Evolutionary conservation across 2,329 filamentous ascomycete genomes (phyloP), one percentile per base, ranked within the genome.

Genomic region (Colletotrichum trifolii): DNA sequence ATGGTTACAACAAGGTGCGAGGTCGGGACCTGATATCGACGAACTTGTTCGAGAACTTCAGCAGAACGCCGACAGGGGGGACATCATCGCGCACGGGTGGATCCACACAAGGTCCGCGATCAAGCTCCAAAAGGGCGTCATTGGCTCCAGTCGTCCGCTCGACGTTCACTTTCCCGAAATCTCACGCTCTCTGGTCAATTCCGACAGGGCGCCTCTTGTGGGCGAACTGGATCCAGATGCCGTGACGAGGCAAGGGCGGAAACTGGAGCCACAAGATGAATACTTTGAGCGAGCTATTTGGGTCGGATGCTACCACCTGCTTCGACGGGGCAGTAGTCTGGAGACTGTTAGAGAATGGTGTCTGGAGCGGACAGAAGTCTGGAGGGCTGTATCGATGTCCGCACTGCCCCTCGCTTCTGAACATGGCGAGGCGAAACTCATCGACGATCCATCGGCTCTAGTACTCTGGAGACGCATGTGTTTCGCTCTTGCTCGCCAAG

Each of bases 151-250:
- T 15, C 60, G 66, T 10, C 65, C 61, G 8, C 78, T 93, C 25
- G 89, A 92, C 62, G 88, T 88, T 2, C 82, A 85, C 67, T 85
- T 86, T 43, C 78, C 85, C 12, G 85, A 82, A 64, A 83, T 87
- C 52, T 82, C 84, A 25, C 81, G 83, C 55, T 85, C 84, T 4
- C 83, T 88, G 53, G 74, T 85, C 68, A 90, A 82, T 71, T 83
- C 83, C 38, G 85, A 88, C 71, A 87, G 85, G 34, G 87, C 88
- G 59, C 85, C 87, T 6, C 79, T 97, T 3, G 88, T 97, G 57
- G 96, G 93, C 1, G 93, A 97, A 71, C 83, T 99, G 39, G 96
- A 99, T 72, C 96, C 96, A 0, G 96, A 99, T 80, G 93, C 94
- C 6, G 84, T 89, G n/a, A 89, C 89, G 42, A 87, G 96, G 66